Conservation (phyloP, 2,329 filamentous ascomycete genomes). For the Pseudocercospora fijiensis region DNA sequence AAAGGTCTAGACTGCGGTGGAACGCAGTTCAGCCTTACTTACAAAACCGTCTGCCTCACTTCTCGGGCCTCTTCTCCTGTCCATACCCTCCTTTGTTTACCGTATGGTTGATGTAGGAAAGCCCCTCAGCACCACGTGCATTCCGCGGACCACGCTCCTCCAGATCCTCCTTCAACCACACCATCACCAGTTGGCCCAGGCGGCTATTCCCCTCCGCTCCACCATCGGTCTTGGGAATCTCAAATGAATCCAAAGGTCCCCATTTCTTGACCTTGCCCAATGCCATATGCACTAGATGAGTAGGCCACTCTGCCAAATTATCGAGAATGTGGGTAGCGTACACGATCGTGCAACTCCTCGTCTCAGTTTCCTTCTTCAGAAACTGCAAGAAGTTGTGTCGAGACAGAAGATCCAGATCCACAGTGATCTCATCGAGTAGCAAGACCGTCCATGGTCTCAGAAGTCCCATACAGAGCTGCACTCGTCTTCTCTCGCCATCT, state of each 20-base stretch:
- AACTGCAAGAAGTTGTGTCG: conserved; percentile 82
- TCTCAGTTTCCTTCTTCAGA: conserved; percentile 82
- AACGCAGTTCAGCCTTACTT: not conserved
- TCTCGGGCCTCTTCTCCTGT: conserved; percentile 48
- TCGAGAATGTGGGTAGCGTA: conserved; percentile 98
- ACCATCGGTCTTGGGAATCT: conserved; percentile 54
- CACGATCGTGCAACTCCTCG: conserved; percentile 81
- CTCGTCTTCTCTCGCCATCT: conserved; percentile 85
- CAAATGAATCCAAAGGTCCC: conserved; percentile 71
- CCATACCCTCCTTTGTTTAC: conserved; percentile 66
- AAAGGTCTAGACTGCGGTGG: not conserved
- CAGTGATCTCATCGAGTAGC: conserved; percentile 92
- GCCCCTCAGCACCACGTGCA: conserved; percentile 59
- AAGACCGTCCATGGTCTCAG: conserved; percentile 88
- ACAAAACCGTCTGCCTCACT: not conserved
- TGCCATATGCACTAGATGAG: conserved; percentile 94
- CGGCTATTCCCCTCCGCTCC: conserved; percentile 69
- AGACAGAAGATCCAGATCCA: conserved; percentile 86
- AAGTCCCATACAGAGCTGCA: conserved; percentile 95
- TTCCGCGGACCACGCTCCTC: conserved; percentile 74
- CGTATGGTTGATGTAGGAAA: conserved; percentile 58
- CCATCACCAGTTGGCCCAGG: conserved; percentile 81
- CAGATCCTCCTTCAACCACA: conserved; percentile 82
- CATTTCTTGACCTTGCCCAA: conserved; percentile 83
- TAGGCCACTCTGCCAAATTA: conserved; percentile 91